phyloP scores from a whole-genome alignment of 148 eudicot genomes.

The Simmondsia chinensis region DNA sequence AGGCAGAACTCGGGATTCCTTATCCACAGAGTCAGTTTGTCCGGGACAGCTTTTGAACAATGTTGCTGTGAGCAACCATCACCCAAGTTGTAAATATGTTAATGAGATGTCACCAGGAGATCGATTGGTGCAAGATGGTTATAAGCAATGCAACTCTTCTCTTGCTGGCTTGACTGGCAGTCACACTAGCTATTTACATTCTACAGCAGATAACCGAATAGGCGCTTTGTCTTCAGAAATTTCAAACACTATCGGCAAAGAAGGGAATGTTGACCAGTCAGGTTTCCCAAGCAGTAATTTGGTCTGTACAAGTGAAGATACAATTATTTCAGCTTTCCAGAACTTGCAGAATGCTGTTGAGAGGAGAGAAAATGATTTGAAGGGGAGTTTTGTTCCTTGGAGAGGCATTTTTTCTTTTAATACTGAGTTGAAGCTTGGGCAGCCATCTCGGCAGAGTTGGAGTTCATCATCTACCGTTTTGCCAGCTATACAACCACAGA shows the following conservation, averaged over 20 bases:
- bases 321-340: constrained; percentile 14
- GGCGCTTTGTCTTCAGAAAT: constrained; percentile 8
- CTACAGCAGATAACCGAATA: constrained; percentile 15
- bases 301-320: constrained; percentile 13
- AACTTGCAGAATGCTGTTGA: constrained; percentile 13
- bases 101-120: constrained; percentile 13
- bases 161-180: constrained; percentile 12
- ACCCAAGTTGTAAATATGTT: constrained; percentile 8
- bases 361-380: constrained; percentile 12
- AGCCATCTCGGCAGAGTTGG: constrained; percentile 44
- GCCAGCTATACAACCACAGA: constrained; percentile 16
- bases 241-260: constrained; percentile 12
- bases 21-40: constrained; percentile 17
- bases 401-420: constrained; percentile 30
- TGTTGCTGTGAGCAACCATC: constrained; percentile 13
- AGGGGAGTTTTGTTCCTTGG: constrained; percentile 16
- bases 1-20: constrained; percentile 18
- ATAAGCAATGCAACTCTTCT: constrained; percentile 10
- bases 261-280: constrained; percentile 18
- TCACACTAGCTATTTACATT: constrained; percentile 16
- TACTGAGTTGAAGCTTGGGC: constrained; percentile 59
- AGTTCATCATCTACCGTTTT: constrained; percentile 18
- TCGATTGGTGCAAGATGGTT: constrained; percentile 15
- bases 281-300: constrained; percentile 10
- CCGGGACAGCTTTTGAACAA: constrained; percentile 22